A percentile compares a stretch with the other conserved stretches of the same genome.
Evolutionary conservation across 352 stramenopile genomes (phyloP).

Genomic region (Pythium monospermum): DNA sequence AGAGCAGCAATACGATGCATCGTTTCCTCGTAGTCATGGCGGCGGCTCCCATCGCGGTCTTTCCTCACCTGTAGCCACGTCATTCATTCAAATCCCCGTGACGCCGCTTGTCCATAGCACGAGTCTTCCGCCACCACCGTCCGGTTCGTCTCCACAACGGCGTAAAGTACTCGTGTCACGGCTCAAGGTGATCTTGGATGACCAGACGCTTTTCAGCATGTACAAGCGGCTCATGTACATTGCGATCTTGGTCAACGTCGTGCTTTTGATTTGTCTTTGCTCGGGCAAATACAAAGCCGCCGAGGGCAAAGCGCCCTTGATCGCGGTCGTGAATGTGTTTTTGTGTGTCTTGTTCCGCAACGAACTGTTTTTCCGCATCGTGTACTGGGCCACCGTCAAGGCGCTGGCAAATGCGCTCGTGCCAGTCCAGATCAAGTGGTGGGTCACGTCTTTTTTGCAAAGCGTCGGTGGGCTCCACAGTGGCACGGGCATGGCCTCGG

Average conservation of each 20-base stretch:
- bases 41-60: too few species aligned
- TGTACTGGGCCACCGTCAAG: constrained; percentile 1
- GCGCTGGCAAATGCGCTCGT: not conserved
- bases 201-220: constrained; percentile 9
- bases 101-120: not conserved
- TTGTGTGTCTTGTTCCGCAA: constrained; percentile 5
- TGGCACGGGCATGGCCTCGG: not conserved
- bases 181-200: constrained; percentile 3
- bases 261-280: not conserved
- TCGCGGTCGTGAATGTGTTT: constrained; percentile 3
- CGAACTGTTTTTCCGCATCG: constrained; percentile 6
- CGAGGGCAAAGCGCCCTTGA: constrained; percentile 1
- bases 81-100: too few species aligned
- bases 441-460: constrained; percentile 1
- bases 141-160: not conserved
- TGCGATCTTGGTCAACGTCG: not conserved
- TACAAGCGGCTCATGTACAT: constrained; percentile 10
- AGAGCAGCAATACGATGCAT: not conserved
- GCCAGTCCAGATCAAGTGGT: constrained; percentile 3
- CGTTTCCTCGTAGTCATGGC: too few species aligned
- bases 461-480: constrained; percentile 5
- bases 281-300: constrained; percentile 1
- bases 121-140: not conserved
- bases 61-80: too few species aligned
- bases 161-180: not conserved